These are phyloP conservation scores for Halenospora varia DNA, from an alignment of 495 filamentous ascomycete species.

Conservation along the genomic window DNA sequence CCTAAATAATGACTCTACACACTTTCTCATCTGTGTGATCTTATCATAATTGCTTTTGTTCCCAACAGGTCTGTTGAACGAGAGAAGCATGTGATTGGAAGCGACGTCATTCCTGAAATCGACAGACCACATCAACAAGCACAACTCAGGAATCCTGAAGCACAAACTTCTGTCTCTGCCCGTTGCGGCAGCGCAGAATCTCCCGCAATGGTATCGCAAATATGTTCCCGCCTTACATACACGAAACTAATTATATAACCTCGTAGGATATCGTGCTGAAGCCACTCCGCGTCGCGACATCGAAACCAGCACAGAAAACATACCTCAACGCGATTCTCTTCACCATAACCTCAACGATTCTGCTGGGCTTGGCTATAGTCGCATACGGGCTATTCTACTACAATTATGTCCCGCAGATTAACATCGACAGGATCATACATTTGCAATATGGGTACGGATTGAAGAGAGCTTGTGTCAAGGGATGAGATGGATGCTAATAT, in stretches of 20 bases:
- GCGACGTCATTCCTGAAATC: too few species aligned
- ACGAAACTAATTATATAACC: conserved; percentile 1
- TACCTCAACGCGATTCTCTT: conserved; percentile 71
- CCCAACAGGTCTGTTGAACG: too few species aligned
- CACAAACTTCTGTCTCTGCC: background rate
- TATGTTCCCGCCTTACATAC: background rate
- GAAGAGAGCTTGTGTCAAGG: too few species aligned
- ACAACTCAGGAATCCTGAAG: background rate
- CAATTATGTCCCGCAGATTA: conserved; percentile 71
- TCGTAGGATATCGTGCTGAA: conserved; percentile 28
- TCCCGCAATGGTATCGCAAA: background rate
- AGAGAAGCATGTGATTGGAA: too few species aligned
- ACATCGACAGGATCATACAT: conserved; percentile 61
- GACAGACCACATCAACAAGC: background rate
- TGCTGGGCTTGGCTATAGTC: conserved; percentile 59
- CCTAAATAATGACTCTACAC: too few species aligned
- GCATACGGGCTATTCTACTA: conserved; percentile 79
- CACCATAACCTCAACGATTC: conserved; percentile 46
- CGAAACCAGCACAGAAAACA: conserved; percentile 61
- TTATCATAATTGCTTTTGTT: too few species aligned
- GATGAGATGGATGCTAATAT: too few species aligned
- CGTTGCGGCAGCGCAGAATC: conserved; percentile 2
- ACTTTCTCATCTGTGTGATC: too few species aligned
- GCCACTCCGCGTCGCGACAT: conserved; percentile 52
- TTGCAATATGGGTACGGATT: conserved; percentile 81